phyloP scores from a whole-genome alignment of 2,329 filamentous ascomycete genomes.

The Fonsecaea pugnacius region DNA sequence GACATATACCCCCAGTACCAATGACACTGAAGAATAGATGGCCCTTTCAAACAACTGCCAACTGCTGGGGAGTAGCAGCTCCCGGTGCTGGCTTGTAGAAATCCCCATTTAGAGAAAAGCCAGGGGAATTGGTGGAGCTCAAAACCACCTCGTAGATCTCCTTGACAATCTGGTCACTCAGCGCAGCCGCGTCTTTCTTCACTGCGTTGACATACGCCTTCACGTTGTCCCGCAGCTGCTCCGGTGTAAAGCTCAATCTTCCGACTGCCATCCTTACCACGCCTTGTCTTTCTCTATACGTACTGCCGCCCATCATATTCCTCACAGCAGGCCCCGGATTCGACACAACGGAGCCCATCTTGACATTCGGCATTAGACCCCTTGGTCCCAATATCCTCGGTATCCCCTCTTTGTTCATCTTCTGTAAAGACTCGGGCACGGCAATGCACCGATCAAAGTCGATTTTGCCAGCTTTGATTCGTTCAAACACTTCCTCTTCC shows the following conservation, averaged over 20 bases:
- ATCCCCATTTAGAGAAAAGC: slow-evolving; percentile 81
- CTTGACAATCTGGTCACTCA: slow-evolving; percentile 67
- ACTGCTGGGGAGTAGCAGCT: slow-evolving; percentile 23
- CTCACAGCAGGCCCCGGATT: slow-evolving; percentile 75
- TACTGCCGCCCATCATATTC: slow-evolving; percentile 79
- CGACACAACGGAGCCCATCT: slow-evolving; percentile 84
- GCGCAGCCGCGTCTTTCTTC: slow-evolving; percentile 72
- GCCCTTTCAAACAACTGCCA: slow-evolving; percentile 23
- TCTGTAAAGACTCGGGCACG: slow-evolving; percentile 75
- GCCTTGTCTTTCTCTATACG: slow-evolving; percentile 84
- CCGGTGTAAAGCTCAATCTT: slow-evolving; percentile 84
- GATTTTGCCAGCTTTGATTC: slow-evolving; percentile 74
- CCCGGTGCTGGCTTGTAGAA: slow-evolving; percentile 50
- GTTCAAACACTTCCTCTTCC: slow-evolving; percentile 81
- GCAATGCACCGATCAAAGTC: slow-evolving; percentile 89
- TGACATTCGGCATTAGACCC: slow-evolving; percentile 88
- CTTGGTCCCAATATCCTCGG: slow-evolving; percentile 83
- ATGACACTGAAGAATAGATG: background rate
- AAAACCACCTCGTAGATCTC: slow-evolving; percentile 75
- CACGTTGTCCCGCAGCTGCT: slow-evolving; percentile 83
- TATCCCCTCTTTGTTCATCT: slow-evolving; percentile 78
- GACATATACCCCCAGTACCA: slow-evolving; percentile 40
- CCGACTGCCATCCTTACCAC: slow-evolving; percentile 89
- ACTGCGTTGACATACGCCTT: slow-evolving; percentile 74
- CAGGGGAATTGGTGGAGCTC: slow-evolving; percentile 84